Conservation (phyloP, 2,329 filamentous ascomycete genomes). For the Penicillium sp. region DNA sequence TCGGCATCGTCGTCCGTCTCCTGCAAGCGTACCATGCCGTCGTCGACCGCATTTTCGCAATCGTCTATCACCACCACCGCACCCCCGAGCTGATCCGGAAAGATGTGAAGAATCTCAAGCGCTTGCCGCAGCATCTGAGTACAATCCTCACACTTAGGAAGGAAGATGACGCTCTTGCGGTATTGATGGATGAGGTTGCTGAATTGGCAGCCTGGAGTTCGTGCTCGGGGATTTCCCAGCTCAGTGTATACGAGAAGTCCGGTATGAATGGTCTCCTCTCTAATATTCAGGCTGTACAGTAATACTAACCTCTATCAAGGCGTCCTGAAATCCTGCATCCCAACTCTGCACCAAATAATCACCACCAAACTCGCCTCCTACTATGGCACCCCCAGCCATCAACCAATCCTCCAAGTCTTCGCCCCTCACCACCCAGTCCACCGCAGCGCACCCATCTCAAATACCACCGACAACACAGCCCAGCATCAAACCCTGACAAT, state of each 20-base stretch:
- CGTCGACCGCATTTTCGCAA: conserved; percentile 70
- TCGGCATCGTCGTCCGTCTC: conserved; percentile 81
- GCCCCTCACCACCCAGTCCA: conserved; percentile 64
- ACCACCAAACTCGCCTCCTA: conserved; percentile 79
- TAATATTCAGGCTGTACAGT: neutral
- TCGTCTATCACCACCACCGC: conserved; percentile 92
- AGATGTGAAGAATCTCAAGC: conserved; percentile 72
- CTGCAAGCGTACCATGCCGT: conserved; percentile 77
- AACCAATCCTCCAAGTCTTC: conserved; percentile 69
- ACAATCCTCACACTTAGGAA: conserved; percentile 72
- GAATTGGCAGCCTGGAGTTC: conserved; percentile 93
- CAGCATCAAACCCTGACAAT: conserved; percentile 49
- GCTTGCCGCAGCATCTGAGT: conserved; percentile 81
- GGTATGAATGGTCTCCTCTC: conserved; percentile 51
- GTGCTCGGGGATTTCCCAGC: conserved; percentile 77
- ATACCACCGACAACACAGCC: conserved; percentile 5
- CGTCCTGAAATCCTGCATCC: conserved; percentile 82
- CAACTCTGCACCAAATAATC: conserved; percentile 77
- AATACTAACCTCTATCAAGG: conserved; percentile 50
- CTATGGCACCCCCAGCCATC: conserved; percentile 65
- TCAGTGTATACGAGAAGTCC: conserved; percentile 90
- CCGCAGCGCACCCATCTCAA: conserved; percentile 21
- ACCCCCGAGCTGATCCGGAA: conserved; percentile 88
- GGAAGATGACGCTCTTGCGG: conserved; percentile 73
- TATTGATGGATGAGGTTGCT: conserved; percentile 82